Evolutionary conservation across 257 asterid genomes (phyloP).

Genomic region (Paulownia fortunei): DNA sequence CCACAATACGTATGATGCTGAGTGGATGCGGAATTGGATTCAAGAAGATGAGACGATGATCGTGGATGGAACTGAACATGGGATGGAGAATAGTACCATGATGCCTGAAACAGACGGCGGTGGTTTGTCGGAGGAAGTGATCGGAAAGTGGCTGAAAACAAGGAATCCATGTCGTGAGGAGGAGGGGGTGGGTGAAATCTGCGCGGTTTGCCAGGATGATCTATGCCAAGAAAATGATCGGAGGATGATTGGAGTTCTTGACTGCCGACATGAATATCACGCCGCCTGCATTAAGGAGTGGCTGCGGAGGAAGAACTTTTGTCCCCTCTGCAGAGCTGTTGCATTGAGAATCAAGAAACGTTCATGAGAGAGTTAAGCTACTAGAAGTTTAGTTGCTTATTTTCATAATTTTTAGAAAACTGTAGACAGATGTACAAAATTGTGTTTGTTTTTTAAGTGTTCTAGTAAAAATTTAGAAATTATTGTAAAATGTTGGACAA

Average conservation of each 20-base stretch:
- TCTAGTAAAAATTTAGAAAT: too few relatives aligned
- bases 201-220: not conserved
- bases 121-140: not conserved
- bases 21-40: not conserved
- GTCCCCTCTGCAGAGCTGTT: constrained; percentile 23
- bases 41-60: not conserved
- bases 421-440: too few relatives aligned
- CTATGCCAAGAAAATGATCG: not conserved
- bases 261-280: constrained; percentile 33
- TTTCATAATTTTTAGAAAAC: too few relatives aligned
- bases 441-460: too few relatives aligned
- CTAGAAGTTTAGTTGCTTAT: too few relatives aligned
- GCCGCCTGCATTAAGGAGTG: constrained; percentile 23
- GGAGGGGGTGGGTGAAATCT: not conserved
- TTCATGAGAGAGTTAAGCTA: too few relatives aligned
- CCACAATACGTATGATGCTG: too few relatives aligned
- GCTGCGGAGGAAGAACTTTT: constrained; percentile 24
- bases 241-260: not conserved
- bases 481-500: too few relatives aligned
- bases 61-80: not conserved
- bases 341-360: not conserved
- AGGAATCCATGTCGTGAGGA: not conserved
- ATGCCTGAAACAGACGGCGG: not conserved
- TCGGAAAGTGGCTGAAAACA: not conserved
- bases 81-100: too few relatives aligned